phyloP scores from a whole-genome alignment of 768 basidiomycete species.

The Rhizopogon roseolus region DNA sequence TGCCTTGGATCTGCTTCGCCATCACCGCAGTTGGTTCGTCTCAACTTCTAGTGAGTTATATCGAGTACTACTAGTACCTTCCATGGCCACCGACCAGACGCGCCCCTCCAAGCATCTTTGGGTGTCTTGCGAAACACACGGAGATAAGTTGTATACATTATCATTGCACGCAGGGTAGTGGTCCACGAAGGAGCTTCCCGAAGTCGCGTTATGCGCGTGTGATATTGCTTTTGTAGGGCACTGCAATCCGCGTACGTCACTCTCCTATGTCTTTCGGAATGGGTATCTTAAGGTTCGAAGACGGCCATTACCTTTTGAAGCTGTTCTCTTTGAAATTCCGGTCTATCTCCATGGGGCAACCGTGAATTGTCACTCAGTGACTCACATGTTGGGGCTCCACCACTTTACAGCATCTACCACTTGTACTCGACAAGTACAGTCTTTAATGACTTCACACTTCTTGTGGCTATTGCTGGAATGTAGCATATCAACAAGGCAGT shows the following conservation, averaged over 20 bases:
- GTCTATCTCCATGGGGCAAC: slow-evolving; percentile 52
- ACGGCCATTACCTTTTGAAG: slow-evolving; percentile 57
- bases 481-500: slow-evolving; percentile 76
- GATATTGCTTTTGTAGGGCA: slow-evolving; percentile 81
- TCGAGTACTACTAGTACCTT: slow-evolving; percentile 41
- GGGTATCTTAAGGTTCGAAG: slow-evolving; percentile 47
- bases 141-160: slow-evolving; percentile 49
- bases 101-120: slow-evolving; percentile 55
- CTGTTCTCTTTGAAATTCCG: slow-evolving; percentile 30
- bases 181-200: slow-evolving; percentile 83
- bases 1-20: slow-evolving; percentile 72
- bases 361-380: slow-evolving; percentile 1
- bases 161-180: slow-evolving; percentile 43
- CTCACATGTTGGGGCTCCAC: background rate
- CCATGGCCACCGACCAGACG: background rate
- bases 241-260: slow-evolving; percentile 32
- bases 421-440: slow-evolving; percentile 47
- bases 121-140: slow-evolving; percentile 69
- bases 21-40: slow-evolving; percentile 52
- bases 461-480: slow-evolving; percentile 66
- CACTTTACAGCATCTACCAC: slow-evolving; percentile 16
- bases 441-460: slow-evolving; percentile 50
- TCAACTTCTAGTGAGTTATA: no score
- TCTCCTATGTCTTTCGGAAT: slow-evolving; percentile 48
- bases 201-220: slow-evolving; percentile 62